Base-by-base conservation (phyloP, 352 stramenopile species). In the Globisporangium echinulatum region DNA sequence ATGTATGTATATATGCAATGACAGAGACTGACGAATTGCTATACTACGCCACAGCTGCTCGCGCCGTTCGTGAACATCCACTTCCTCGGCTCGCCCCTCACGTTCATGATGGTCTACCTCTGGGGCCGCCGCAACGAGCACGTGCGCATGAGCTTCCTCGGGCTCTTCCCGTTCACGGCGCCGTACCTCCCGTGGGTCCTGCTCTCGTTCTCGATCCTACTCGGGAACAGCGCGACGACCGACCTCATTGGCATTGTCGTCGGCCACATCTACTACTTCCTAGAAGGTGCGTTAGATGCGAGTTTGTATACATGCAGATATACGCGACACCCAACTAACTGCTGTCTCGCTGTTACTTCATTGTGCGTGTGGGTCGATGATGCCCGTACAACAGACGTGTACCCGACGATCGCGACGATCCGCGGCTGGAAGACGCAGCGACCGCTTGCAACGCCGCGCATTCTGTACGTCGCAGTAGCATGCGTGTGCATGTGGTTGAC, bases 71-170 rank as follows among this genome's bases (percentile, higher is more conserved):
- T 98, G 17, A 95, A 85, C 66, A 96, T 99, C 44, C 93, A 98
- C 61, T 99, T 99, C 74, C 78, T 99, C 8, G 96, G 97, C 15
- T 98, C 89, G 64, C 98, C 96, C 14, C 78, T 99, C 33, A 98
- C 97, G n/a, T 99, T 99, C 69, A 99, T 99, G 96, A 99, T 99
- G 97, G 89, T 99, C 5, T 99, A 99, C 75, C 76, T 99, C 25
- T 99, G 97, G 97, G 96, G 96, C 39, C 74, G 96, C 60, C 79
- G 88, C 42, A 98, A 98, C 62, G 87, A 96, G 66, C 87, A 98
- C 78, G 92, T 99, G 54, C 85, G 92, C 63, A 99, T 99, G 96
- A 97, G 80, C 55, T 98, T 99, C 62, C 74, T 99, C 8, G 97
- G 96, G 5, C 78, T 99, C 33, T 97, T 99, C 54, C 94, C 91